phyloP scores from a whole-genome alignment of 768 basidiomycete genomes.

The Gyrodon lividus region DNA sequence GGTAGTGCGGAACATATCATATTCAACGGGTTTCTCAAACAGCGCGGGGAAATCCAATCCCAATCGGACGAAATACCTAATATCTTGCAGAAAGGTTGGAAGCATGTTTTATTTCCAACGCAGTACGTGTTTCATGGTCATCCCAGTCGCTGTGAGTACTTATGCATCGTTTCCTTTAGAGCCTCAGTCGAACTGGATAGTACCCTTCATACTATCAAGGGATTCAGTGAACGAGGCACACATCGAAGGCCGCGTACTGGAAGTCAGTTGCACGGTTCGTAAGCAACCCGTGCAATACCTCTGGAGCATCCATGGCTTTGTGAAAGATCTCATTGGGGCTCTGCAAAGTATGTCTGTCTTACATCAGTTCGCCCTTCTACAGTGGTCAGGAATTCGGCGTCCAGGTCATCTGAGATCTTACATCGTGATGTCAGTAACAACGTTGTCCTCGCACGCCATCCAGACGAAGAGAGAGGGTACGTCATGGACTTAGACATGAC shows the following conservation, averaged over 20 bases:
- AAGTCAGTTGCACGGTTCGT: no score
- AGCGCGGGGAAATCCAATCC: neutral
- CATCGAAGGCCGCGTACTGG: no score
- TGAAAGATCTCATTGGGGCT: neutral
- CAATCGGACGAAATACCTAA: neutral
- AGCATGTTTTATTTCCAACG: neutral
- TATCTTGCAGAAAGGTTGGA: neutral
- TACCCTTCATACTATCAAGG: neutral
- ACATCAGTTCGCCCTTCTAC: neutral
- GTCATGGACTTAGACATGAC: constrained; percentile 24
- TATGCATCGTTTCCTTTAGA: neutral
- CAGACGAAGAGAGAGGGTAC: constrained; percentile 11
- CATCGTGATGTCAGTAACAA: constrained; percentile 35
- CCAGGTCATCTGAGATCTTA: constrained; percentile 23
- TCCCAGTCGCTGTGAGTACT: neutral
- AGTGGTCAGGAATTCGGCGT: no score
- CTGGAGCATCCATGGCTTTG: no score
- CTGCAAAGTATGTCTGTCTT: neutral
- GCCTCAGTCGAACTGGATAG: neutral
- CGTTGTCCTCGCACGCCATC: constrained; percentile 20
- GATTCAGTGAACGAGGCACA: neutral
- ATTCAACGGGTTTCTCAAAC: neutral
- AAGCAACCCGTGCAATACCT: no score
- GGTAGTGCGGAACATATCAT: neutral
- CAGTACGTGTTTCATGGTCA: neutral